Base-by-base conservation (phyloP, 352 stramenopile genomes). In the Phytophthora boehmeriae region DNA sequence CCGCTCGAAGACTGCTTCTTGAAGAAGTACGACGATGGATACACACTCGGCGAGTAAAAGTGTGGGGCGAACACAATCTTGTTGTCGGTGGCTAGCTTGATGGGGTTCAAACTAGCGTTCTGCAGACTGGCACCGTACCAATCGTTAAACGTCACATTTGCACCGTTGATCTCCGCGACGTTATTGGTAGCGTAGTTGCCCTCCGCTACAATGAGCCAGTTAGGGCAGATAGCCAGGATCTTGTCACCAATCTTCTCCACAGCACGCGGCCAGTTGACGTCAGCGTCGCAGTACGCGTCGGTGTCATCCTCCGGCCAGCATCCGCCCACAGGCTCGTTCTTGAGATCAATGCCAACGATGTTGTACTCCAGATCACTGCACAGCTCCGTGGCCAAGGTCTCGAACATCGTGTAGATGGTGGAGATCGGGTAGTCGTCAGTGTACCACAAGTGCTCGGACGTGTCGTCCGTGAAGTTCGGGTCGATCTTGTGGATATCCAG, bases 401-500 rank as follows among this genome's bases (percentile, higher is more conserved):
- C 71, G 61, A 77, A 92, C 77, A 90, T 86, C 30, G 77, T 84
- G 47, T 89, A 73, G 43, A 92, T 90, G 1, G 62, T 59, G 8
- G 53, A 25, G 17, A 86, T 74, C 0, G 81, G 74, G 59, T 80
- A 84, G 19, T 75, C 75, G 22, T 75, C 55, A 48, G 79, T 88
- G 75, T 78, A 92, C 86, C 86, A 94, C 25, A 92, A 63, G 44
- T 78, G 70, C 66, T 92, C 83, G n/a, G 75, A 89, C 38, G 80
- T 90, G 22, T 83, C 75, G n/a, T 70, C 67, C 27, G 67, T 90
- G 58, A 86, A 90, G 47, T 73, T 76, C 1, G 85, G 85, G 58
- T 94, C 81, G 50, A 94, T 89, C 63, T 92, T 92, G 74, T 94
- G 86, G 45, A 94, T 87, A 49, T 94, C 86, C 10, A 94, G 72